Evolutionary conservation across 2,329 filamentous ascomycete species (phyloP), one percentile per base, ranked within the genome.

Genomic region (Ceratocystiopsis minuta): DNA sequence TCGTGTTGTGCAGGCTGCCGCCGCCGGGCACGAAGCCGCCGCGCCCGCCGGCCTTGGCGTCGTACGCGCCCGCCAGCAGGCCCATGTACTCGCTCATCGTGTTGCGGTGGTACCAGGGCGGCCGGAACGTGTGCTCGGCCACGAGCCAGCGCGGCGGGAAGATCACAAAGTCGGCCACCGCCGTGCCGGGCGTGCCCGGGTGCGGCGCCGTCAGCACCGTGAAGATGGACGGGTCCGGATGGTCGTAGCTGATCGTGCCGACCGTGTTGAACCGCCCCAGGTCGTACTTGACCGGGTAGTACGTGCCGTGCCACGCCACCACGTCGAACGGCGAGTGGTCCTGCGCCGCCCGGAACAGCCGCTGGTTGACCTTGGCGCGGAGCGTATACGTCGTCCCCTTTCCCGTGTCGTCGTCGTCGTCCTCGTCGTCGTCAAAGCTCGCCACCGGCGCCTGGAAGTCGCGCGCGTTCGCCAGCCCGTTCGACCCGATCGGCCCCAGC

Each of bases 221-320:
- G 60, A 79, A 87, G 56, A 87, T 85, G 47, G 70, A 77, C 0
- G 81, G 81, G 53, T 87, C 81, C 1, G 80, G 80, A 53, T 87
- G 81, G 56, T 87, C 81, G 53, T 73, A 83, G 9, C 74, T 79
- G 49, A 83, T 75, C 42, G 68, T 75, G 16, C 80, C 81, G 37
- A 87, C 75, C 36, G 73, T 75, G 60, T 78, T 80, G 66, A 85
- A 87, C 31, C 79, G 73, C 20, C 77, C 78, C 1, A 87, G 67
- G 52, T 86, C 81, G 61, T 87, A 87, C 60, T 87, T 87, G 68
- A 75, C 84, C 0, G 81, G 81, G 46, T 80, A 79, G 59, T 85
- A 86, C 48, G 75, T 80, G 37, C 81, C 81, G 54, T 87, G 80
- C 80, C 80, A 87, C 3, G 76, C 79, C 3, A 85, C 80, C 0